These are phyloP conservation scores for Ceratocystis papillata DNA, from an alignment of 2,329 filamentous ascomycete species.

Conservation along the genomic window DNA sequence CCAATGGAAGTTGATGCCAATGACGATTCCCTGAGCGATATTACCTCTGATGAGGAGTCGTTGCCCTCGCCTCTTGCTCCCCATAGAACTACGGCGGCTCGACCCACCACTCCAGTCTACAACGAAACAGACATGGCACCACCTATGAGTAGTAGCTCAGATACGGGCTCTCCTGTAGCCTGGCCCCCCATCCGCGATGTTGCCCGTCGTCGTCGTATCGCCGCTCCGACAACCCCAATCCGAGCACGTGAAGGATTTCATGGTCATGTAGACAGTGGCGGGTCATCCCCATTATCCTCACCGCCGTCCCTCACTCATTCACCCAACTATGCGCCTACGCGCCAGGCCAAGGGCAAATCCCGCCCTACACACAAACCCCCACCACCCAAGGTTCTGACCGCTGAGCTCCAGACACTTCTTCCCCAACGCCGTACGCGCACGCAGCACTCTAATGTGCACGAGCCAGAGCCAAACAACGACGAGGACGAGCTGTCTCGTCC, in stretches of 20 bases:
- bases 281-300: slow-evolving; percentile 48
- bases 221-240: slow-evolving; percentile 33
- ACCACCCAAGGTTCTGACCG: slow-evolving; percentile 42
- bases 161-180: slow-evolving; percentile 34
- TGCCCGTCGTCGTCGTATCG: slow-evolving; percentile 38
- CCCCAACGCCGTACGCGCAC: slow-evolving; percentile 40
- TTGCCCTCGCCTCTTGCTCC: slow-evolving; percentile 33
- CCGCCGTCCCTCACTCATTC: slow-evolving; percentile 58
- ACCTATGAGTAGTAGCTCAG: slow-evolving; percentile 42
- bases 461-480: slow-evolving; percentile 37
- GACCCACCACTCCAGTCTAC: slow-evolving; percentile 36
- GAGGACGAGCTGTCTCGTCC: slow-evolving; percentile 46
- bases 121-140: slow-evolving; percentile 42
- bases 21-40: slow-evolving; percentile 29
- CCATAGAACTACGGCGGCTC: slow-evolving; percentile 27
- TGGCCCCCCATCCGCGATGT: slow-evolving; percentile 46
- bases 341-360: slow-evolving; percentile 26
- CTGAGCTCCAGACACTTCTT: slow-evolving; percentile 43
- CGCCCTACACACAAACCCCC: slow-evolving; percentile 35
- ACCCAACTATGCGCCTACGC: slow-evolving; percentile 40
- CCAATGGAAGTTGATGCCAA: slow-evolving; percentile 18
- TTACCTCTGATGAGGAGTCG: slow-evolving; percentile 21
- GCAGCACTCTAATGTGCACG: slow-evolving; percentile 31
- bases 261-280: slow-evolving; percentile 27
- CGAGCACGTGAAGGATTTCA: slow-evolving; percentile 27